A percentile compares a stretch with the other conserved stretches of the same genome.
Evolutionary conservation across 139 green algal species (phyloP).

Genomic region (Edaphochlamys debaryana): DNA sequence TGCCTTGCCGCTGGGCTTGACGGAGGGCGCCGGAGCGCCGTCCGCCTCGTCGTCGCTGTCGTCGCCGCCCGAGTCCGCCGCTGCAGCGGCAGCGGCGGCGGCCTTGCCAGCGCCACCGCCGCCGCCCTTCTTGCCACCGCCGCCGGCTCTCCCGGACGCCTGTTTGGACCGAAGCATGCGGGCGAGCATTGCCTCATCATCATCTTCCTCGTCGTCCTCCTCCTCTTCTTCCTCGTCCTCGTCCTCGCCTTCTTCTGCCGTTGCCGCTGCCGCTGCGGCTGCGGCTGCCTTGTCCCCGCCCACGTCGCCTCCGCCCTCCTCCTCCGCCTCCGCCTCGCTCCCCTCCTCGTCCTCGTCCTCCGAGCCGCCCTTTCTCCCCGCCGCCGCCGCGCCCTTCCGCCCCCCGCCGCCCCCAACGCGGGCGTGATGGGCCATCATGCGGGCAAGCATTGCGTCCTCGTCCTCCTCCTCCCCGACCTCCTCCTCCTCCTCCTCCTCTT

Average conservation of each 20-base stretch:
- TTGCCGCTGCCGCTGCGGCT: background rate
- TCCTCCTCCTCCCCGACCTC: conserved; percentile 56
- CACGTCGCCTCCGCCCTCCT: conserved; percentile 48
- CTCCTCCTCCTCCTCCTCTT: conserved; percentile 54
- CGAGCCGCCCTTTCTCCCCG: background rate
- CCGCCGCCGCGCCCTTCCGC: background rate
- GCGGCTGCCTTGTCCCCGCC: background rate
- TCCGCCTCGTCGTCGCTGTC: background rate
- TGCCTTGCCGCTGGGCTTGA: background rate
- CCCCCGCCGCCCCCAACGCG: background rate
- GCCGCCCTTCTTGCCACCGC: background rate
- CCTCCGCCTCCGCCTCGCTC: conserved; percentile 35
- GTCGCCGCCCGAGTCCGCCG: background rate
- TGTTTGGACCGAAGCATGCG: conserved; percentile 55
- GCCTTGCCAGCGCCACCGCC: background rate
- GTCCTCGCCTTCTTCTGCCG: background rate
- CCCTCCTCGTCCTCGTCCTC: background rate
- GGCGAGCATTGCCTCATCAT: conserved; percentile 73
- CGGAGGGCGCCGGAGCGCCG: background rate
- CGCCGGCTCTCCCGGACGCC: background rate
- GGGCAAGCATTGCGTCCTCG: conserved; percentile 72
- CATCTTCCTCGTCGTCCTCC: conserved; percentile 57
- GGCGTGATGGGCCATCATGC: conserved; percentile 54
- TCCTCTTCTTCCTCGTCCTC: conserved; percentile 53
- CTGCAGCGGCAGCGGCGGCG: background rate